Percentiles rank a stretch among this genome's conserved stretches.
Conservation (phyloP, 2,329 filamentous ascomycete species). For the Knufia fluminis region DNA sequence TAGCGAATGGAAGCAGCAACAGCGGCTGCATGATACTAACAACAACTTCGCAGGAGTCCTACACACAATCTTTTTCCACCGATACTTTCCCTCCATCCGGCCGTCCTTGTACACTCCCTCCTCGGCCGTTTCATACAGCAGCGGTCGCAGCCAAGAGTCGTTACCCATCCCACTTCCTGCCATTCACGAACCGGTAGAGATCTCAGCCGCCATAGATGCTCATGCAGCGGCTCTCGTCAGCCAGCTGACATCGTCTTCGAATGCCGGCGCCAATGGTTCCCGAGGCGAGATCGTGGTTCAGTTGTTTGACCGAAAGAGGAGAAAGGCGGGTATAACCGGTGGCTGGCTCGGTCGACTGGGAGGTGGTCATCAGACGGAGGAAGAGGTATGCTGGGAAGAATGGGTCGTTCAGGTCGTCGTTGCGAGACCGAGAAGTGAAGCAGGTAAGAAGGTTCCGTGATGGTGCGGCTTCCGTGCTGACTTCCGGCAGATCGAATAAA, state of each 20-base stretch:
- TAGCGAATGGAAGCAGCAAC: background rate
- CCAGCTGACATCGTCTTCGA: slow-evolving; percentile 56
- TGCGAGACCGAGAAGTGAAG: slow-evolving; percentile 78
- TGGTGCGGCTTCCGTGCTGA: background rate
- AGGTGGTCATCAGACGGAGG: slow-evolving; percentile 57
- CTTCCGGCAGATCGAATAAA: slow-evolving; percentile 63
- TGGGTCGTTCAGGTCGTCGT: slow-evolving; percentile 95
- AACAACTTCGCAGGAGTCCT: slow-evolving; percentile 58
- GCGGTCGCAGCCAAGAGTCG: slow-evolving; percentile 15
- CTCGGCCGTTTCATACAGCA: slow-evolving; percentile 14
- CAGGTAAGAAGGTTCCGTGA: slow-evolving; percentile 48
- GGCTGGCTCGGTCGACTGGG: slow-evolving; percentile 27
- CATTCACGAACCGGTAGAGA: slow-evolving; percentile 71
- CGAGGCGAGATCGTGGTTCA: slow-evolving; percentile 75
- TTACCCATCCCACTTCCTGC: slow-evolving; percentile 75
- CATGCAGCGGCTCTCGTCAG: slow-evolving; percentile 70
- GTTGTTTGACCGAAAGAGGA: slow-evolving; percentile 87
- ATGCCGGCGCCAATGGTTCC: slow-evolving; percentile 46
- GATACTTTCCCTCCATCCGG: slow-evolving; percentile 80
- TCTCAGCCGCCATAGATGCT: slow-evolving; percentile 89
- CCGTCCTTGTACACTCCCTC: slow-evolving; percentile 57
- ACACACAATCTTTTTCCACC: slow-evolving; percentile 97
- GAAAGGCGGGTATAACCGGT: slow-evolving; percentile 64
- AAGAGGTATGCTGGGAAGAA: slow-evolving; percentile 93
- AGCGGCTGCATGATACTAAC: slow-evolving; percentile 12